Evolutionary conservation across 768 basidiomycete species (phyloP).

Genomic region (Trametes elegans): DNA sequence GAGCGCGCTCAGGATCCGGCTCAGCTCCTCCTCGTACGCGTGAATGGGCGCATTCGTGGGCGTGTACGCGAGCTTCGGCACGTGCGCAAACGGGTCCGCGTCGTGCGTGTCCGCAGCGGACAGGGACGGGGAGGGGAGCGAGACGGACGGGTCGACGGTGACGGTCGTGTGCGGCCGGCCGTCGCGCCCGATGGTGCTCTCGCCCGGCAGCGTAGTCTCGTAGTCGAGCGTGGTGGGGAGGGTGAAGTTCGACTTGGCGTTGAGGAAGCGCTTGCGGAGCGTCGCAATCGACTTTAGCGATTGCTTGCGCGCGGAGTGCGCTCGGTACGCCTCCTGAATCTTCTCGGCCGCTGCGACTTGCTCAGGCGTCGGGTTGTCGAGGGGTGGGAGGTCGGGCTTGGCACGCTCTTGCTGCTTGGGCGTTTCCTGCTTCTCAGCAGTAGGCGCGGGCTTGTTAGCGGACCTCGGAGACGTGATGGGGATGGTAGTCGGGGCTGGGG

Average conservation of each 20-base stretch:
- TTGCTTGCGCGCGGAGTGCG: constrained; percentile 29
- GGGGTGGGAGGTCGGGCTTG: not conserved
- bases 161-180: constrained; percentile 11
- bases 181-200: not conserved
- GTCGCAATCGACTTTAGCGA: constrained; percentile 41
- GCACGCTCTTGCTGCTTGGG: constrained; percentile 1
- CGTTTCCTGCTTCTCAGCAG: not conserved
- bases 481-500: constrained; percentile 5
- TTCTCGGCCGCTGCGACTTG: constrained; percentile 35
- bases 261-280: constrained; percentile 43
- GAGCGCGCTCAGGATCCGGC: constrained; percentile 60
- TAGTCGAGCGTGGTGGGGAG: constrained; percentile 50
- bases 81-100: constrained; percentile 8
- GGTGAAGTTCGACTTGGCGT: constrained; percentile 41
- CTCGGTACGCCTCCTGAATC: constrained; percentile 49
- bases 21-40: constrained; percentile 59
- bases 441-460: constrained; percentile 1
- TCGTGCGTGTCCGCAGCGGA: constrained; percentile 9
- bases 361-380: constrained; percentile 16
- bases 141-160: constrained; percentile 32
- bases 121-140: constrained; percentile 12
- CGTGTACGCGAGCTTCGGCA: constrained; percentile 57
- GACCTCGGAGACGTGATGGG: constrained; percentile 11
- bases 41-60: constrained; percentile 58
- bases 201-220: constrained; percentile 14